phyloP scores from a whole-genome alignment of 805 yeast genomes.

The Starmerella apis region DNA sequence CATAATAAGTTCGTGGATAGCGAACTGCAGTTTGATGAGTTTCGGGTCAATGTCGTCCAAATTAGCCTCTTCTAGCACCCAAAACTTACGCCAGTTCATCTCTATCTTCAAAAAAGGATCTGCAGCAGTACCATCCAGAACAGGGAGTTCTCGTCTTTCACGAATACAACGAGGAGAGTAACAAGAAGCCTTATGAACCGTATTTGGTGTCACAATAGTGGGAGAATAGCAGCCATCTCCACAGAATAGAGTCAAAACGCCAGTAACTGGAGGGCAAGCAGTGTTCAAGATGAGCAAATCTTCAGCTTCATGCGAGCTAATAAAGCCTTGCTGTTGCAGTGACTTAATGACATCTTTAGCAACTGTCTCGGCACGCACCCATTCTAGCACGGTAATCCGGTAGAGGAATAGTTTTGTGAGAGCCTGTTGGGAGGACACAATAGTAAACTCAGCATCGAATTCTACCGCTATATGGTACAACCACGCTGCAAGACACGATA shows the following conservation, averaged over 20 bases:
- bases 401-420: conserved; percentile 22
- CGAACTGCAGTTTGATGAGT: conserved; percentile 53
- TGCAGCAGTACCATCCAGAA: background rate
- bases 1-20: conserved; percentile 61
- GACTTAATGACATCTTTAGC: conserved; percentile 28
- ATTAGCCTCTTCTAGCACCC: conserved; percentile 22
- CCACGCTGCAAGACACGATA: conserved; percentile 22
- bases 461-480: conserved; percentile 14
- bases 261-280: conserved; percentile 19
- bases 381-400: conserved; percentile 27
- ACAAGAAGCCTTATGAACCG: conserved; percentile 21
- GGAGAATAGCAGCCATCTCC: conserved; percentile 32
- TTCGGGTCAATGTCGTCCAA: conserved; percentile 21
- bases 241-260: conserved; percentile 31
- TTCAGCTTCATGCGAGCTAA: conserved; percentile 14
- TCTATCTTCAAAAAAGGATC: conserved; percentile 16
- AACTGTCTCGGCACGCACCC: conserved; percentile 28
- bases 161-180: conserved; percentile 27
- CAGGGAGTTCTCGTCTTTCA: conserved; percentile 16
- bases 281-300: conserved; percentile 14
- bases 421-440: conserved; percentile 14
- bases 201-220: background rate
- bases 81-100: conserved; percentile 27
- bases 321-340: conserved; percentile 23
- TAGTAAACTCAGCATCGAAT: conserved; percentile 20